Base-by-base conservation (phyloP, 2,329 filamentous ascomycete species). In the Apiospora aurea region DNA sequence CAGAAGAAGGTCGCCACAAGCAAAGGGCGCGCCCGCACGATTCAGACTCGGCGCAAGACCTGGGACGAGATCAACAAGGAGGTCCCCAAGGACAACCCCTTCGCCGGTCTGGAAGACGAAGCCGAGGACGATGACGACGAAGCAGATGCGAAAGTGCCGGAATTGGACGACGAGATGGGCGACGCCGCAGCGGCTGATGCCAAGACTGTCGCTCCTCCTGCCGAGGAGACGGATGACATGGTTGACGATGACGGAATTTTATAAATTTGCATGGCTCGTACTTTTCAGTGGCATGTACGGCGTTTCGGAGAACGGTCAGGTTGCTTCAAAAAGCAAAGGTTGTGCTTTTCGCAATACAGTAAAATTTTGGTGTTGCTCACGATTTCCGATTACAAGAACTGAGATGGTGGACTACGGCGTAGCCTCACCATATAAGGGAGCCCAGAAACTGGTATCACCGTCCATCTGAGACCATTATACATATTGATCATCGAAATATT, bases 1-100 rank as follows among this genome's bases (percentile, higher is more conserved):
- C 83, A 84, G 73, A 82, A 78, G 75, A 91, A 90, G 81, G 81
- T 89, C 44, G 82, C 87, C 78, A 86, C 85, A 80, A 91, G 89
- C 79, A 84, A 88, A 75, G 83, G 80, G 14, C 82, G 85, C 69
- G 85, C 86, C 0, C 82, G 83, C 71, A 81, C 76, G 21, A 83
- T 89, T 11, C 84, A 89, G 75, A 78, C 82, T 57, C 81, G 89
- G 73, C 83, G 84, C 26, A 88, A 88, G 78, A 81, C 82, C 4
- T 91, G 89, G 89, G 88, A 90, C 2, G 86, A 89, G 10, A 83
- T 91, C 76, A 91, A 91, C 79, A 85, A 83, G 76, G 73, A 79
- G 73, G 77, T 78, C 61, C 76, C 78, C 2, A 24, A 70, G 41
- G 14, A 16, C 14, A 44, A 44, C 41, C 41, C n/a, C 14, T 44